Percentiles rank a stretch among this genome's conserved stretches.
phyloP scores from a whole-genome alignment of 768 basidiomycete genomes.

The Pholiota molesta region DNA sequence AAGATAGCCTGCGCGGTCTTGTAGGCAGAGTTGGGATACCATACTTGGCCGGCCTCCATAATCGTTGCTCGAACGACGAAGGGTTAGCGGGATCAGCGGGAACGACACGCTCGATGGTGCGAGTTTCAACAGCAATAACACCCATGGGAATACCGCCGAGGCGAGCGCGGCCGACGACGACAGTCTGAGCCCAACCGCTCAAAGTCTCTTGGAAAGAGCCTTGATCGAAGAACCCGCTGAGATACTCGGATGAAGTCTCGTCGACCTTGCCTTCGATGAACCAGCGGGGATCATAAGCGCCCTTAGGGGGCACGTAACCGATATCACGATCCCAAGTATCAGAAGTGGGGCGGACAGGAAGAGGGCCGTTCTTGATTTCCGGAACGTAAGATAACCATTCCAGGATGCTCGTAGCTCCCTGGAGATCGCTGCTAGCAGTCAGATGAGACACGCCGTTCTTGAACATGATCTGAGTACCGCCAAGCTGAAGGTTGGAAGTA shows the following conservation, averaged over 20 bases:
- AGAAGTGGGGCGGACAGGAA: conserved; percentile 74
- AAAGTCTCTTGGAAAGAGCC: conserved; percentile 98
- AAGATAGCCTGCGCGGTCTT: conserved; percentile 99
- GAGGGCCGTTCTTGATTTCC: conserved; percentile 72
- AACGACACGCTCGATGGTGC: conserved; percentile 94
- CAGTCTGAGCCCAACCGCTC: conserved; percentile 99
- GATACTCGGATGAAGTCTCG: conserved; percentile 74
- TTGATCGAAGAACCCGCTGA: conserved; percentile 95
- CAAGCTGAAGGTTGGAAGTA: conserved; percentile 97
- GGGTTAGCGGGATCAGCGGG: conserved; percentile 99
- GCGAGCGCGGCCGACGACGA: conserved; percentile 94
- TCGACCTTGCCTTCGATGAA: conserved; percentile 95
- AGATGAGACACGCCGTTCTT: conserved; percentile 99
- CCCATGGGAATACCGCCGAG: conserved; percentile 97
- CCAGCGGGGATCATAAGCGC: conserved; percentile 96
- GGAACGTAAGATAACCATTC: conserved; percentile 96
- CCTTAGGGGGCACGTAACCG: conserved; percentile 88
- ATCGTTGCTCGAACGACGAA: conserved; percentile 95
- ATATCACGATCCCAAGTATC: conserved; percentile 95
- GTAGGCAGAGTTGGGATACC: conserved; percentile 99
- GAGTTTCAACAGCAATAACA: conserved; percentile 97
- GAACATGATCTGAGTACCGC: conserved; percentile 99
- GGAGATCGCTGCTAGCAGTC: conserved; percentile 92
- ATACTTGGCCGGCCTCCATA: conserved; percentile 99
- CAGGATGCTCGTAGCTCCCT: conserved; percentile 92